phyloP scores from a whole-genome alignment of 192 early-diverging fungal genomes.

The Neocallimastix lanati region DNA sequence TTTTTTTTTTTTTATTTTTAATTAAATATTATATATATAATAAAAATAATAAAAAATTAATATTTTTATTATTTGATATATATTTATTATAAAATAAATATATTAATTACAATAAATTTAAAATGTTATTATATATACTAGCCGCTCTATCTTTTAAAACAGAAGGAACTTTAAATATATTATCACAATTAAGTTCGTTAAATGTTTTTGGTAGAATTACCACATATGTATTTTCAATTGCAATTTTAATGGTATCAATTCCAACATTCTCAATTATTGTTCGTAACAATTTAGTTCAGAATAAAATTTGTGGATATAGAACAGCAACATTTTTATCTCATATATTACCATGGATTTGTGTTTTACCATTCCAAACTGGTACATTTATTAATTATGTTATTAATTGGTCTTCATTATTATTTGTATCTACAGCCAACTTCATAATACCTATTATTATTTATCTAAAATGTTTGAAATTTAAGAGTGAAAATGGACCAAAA shows the following conservation, averaged over 20 bases:
- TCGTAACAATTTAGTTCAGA: conserved; percentile 23
- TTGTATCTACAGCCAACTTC: conserved; percentile 30
- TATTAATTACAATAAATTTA: neutral
- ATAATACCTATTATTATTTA: conserved; percentile 33
- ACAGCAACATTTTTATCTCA: conserved; percentile 6
- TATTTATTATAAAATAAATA: neutral
- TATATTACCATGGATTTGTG: conserved; percentile 23
- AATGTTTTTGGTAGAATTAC: conserved; percentile 13
- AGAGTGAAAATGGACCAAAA: conserved; percentile 18
- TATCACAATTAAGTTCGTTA: conserved; percentile 6
- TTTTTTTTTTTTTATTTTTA: no score
- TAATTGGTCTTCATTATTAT: conserved; percentile 26
- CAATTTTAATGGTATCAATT: conserved; percentile 30
- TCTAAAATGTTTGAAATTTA: conserved; percentile 23
- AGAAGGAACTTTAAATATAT: conserved; percentile 12
- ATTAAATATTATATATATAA: conserved; percentile 5
- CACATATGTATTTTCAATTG: conserved; percentile 19
- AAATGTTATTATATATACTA: conserved; percentile 11
- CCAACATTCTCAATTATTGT: conserved; percentile 25
- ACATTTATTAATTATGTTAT: conserved; percentile 15
- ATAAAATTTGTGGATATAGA: conserved; percentile 9
- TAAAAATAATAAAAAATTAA: neutral
- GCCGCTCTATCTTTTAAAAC: neutral
- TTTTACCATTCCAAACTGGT: conserved; percentile 20
- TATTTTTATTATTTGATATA: neutral